phyloP scores from a whole-genome alignment of 768 basidiomycete species.

The Fibroporia radiculosa region DNA sequence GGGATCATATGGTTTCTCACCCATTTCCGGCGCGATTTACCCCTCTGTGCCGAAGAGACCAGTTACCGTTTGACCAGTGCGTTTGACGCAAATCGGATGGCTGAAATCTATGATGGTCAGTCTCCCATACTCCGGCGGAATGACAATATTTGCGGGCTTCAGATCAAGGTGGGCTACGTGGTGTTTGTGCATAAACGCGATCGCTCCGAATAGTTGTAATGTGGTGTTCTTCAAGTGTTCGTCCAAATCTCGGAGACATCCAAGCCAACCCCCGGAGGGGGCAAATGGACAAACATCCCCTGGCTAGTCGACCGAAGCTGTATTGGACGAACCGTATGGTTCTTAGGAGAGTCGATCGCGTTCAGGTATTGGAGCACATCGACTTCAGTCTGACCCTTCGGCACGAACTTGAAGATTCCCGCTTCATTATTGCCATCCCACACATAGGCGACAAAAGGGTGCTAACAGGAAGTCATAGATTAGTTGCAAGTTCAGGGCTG shows the following conservation, averaged over 20 bases:
- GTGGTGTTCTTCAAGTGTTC: neutral
- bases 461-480: neutral
- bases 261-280: neutral
- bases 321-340: neutral
- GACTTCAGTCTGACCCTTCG: neutral
- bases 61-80: neutral
- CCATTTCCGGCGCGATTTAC: neutral
- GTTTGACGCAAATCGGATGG: neutral
- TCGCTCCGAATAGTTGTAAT: neutral
- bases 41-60: neutral
- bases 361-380: neutral
- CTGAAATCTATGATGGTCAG: neutral
- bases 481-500: neutral
- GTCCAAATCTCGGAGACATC: neutral
- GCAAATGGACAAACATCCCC: neutral
- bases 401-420: neutral
- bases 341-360: neutral
- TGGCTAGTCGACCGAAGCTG: neutral
- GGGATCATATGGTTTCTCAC: neutral
- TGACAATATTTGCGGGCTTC: slow-evolving; percentile 3
- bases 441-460: too few relatives aligned
- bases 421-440: neutral
- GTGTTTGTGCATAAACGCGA: neutral
- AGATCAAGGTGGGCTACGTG: neutral
- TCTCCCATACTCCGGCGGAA: neutral